Evolutionary conservation across 2,329 filamentous ascomycete species (phyloP).

Genomic region (Drechslerella coelobrocha): DNA sequence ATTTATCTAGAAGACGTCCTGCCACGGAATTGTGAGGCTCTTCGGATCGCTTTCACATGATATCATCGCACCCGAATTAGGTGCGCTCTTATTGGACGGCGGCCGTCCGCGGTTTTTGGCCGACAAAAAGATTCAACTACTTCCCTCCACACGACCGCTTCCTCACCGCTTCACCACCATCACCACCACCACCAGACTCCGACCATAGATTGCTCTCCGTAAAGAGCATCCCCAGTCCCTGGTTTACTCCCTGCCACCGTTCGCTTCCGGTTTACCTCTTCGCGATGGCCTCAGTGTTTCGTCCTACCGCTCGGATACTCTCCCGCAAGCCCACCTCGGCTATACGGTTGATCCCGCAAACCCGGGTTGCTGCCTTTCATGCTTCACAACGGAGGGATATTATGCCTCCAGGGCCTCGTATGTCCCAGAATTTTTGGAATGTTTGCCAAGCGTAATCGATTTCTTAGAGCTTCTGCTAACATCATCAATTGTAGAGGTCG

Average conservation of each 20-base stretch:
- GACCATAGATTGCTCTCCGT: not conserved
- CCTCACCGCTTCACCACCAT: constrained; percentile 12
- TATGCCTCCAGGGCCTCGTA: constrained; percentile 85
- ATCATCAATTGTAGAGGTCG: constrained; percentile 19
- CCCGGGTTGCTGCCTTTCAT: constrained; percentile 80
- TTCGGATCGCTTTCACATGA: constrained; percentile 36
- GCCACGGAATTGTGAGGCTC: not conserved
- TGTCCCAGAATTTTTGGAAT: constrained; percentile 67
- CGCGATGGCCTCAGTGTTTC: constrained; percentile 42
- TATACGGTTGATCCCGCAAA: constrained; percentile 54
- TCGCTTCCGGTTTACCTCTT: constrained; percentile 4
- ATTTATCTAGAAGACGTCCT: not conserved
- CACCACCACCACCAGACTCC: not conserved
- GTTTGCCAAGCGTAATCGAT: not conserved
- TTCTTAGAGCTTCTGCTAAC: constrained; percentile 12
- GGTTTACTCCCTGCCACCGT: not conserved
- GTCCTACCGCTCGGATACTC: constrained; percentile 33
- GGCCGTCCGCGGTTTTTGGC: constrained; percentile 46
- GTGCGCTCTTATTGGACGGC: constrained; percentile 30
- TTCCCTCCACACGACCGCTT: constrained; percentile 23
- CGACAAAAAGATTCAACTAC: constrained; percentile 27
- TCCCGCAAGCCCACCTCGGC: constrained; percentile 46
- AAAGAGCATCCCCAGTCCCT: constrained; percentile 4
- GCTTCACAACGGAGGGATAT: constrained; percentile 76
- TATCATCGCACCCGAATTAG: constrained; percentile 48